phyloP scores from a whole-genome alignment of 2,329 filamentous ascomycete species.

The Apiospora pterosperma region DNA sequence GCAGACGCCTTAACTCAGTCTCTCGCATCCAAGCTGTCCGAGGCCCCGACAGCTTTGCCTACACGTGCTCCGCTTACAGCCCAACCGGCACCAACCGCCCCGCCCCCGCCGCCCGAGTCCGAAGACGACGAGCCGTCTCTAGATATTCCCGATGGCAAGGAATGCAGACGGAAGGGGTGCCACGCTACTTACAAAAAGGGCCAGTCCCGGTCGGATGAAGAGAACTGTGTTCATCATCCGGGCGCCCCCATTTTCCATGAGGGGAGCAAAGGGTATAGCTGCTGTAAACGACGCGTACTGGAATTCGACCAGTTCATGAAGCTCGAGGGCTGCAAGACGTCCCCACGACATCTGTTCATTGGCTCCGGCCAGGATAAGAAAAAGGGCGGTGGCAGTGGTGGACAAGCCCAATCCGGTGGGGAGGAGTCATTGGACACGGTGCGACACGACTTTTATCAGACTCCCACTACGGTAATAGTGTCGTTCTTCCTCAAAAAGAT shows the following conservation, averaged over 20 bases:
- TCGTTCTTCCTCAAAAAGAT: constrained; percentile 98
- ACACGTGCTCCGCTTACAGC: constrained; percentile 36
- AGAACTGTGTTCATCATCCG: constrained; percentile 85
- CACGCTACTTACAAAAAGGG: constrained; percentile 62
- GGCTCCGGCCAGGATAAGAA: constrained; percentile 63
- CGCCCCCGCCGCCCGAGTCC: constrained; percentile 68
- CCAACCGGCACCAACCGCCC: constrained; percentile 47
- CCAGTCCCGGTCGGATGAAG: constrained; percentile 54
- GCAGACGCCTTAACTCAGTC: constrained; percentile 34
- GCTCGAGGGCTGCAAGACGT: constrained; percentile 85
- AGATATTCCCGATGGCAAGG: constrained; percentile 68
- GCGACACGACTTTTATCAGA: constrained; percentile 93
- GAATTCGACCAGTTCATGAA: constrained; percentile 99
- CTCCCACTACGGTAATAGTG: constrained; percentile 76
- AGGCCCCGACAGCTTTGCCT: constrained; percentile 37
- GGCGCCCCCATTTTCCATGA: constrained; percentile 94
- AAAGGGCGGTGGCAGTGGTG: constrained; percentile 28
- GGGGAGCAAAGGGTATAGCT: constrained; percentile 95
- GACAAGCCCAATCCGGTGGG: constrained; percentile 32
- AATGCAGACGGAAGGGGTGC: constrained; percentile 77
- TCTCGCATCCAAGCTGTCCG: constrained; percentile 39
- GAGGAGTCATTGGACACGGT: constrained; percentile 80
- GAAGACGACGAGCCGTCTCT: constrained; percentile 81
- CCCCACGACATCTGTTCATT: constrained; percentile 79
- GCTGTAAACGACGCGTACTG: constrained; percentile 90